Conservation (phyloP, 148 eudicot species). For the Nyssa sinensis region DNA sequence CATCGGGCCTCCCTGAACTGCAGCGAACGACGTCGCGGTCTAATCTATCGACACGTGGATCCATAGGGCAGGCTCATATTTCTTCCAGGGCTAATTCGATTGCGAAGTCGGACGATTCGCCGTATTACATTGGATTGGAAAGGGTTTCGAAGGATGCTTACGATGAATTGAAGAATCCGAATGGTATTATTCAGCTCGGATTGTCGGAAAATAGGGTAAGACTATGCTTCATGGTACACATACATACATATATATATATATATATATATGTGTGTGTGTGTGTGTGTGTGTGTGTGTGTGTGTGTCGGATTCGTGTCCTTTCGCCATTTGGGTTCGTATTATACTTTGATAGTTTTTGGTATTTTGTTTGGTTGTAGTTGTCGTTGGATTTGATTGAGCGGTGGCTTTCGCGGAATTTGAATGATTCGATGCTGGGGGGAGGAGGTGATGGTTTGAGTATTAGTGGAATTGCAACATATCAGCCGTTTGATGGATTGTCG, state of each 20-base stretch:
- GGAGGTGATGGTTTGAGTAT: slow-evolving; percentile 41
- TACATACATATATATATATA: neutral
- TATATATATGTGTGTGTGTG: no score
- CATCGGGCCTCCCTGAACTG: slow-evolving; percentile 23
- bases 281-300: no score
- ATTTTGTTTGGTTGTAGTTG: slow-evolving; percentile 39
- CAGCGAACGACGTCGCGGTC: slow-evolving; percentile 48
- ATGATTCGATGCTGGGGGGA: slow-evolving; percentile 29
- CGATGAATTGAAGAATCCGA: slow-evolving; percentile 44
- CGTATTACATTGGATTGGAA: slow-evolving; percentile 69
- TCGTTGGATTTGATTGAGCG: slow-evolving; percentile 76
- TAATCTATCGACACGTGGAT: slow-evolving; percentile 32
- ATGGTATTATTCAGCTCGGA: slow-evolving; percentile 81
- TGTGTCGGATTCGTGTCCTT: neutral
- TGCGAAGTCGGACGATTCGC: slow-evolving; percentile 44
- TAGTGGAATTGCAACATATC: slow-evolving; percentile 74
- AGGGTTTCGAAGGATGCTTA: slow-evolving; percentile 48
- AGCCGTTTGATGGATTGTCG: slow-evolving; percentile 75
- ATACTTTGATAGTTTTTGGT: slow-evolving; percentile 1
- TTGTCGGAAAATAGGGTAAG: slow-evolving; percentile 72
- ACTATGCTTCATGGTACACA: neutral
- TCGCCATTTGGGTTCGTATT: slow-evolving; percentile 2
- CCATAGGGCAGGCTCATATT: slow-evolving; percentile 34
- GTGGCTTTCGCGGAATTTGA: slow-evolving; percentile 62
- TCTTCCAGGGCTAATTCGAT: slow-evolving; percentile 54